phyloP scores from a whole-genome alignment of 148 eudicot species.

The Polygonum aviculare region DNA sequence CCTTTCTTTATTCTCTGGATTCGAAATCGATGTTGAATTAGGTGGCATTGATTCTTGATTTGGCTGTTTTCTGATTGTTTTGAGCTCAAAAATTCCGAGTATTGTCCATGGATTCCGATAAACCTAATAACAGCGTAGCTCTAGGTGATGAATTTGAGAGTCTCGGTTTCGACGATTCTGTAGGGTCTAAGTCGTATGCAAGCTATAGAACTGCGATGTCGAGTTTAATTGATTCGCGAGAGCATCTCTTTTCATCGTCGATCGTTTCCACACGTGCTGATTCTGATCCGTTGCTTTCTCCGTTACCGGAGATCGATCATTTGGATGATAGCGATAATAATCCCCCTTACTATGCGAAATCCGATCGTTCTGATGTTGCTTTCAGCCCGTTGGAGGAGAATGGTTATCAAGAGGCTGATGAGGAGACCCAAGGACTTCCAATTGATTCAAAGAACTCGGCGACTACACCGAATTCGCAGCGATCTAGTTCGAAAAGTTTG shows the following conservation, averaged over 20 bases:
- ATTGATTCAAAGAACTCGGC: conserved; percentile 9
- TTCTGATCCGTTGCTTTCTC: conserved; percentile 53
- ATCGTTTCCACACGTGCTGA: conserved; percentile 28
- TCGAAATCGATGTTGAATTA: background rate
- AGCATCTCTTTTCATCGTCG: conserved; percentile 24
- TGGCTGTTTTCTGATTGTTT: conserved; percentile 5
- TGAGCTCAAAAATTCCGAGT: background rate
- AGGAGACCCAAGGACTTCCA: conserved; percentile 11
- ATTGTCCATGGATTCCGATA: background rate
- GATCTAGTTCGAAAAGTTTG: conserved; percentile 14
- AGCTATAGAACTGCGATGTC: conserved; percentile 49
- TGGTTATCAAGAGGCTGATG: conserved; percentile 24
- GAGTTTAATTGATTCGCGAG: conserved; percentile 35
- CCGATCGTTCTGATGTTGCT: conserved; percentile 36
- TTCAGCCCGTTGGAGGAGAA: conserved; percentile 25
- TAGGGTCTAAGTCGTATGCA: conserved; percentile 37
- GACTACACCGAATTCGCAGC: conserved; percentile 19
- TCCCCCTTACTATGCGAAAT: conserved; percentile 19
- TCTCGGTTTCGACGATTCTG: conserved; percentile 37
- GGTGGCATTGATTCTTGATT: background rate
- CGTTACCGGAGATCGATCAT: conserved; percentile 17
- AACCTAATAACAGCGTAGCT: background rate
- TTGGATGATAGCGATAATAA: conserved; percentile 11
- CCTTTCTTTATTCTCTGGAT: background rate
- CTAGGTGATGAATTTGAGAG: conserved; percentile 24